These are phyloP conservation scores for Coemansia sp. DNA, from an alignment of 192 early-diverging fungal species.

Conservation along the genomic window DNA sequence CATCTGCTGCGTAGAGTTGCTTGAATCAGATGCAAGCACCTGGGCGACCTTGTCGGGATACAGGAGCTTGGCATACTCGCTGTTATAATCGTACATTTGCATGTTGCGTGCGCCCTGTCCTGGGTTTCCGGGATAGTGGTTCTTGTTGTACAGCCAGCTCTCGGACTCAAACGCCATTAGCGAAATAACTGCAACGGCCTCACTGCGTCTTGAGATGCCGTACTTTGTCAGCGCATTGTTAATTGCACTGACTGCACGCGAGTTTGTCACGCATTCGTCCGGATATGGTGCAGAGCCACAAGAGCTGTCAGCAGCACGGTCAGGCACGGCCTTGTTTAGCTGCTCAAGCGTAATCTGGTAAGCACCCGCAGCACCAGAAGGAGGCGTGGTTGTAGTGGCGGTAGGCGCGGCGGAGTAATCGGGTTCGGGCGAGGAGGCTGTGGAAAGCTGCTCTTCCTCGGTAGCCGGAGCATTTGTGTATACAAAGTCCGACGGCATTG, in stretches of 20 bases:
- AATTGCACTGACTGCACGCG: slow-evolving; percentile 19
- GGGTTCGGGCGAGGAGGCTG: neutral
- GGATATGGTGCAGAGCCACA: neutral
- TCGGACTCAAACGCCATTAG: slow-evolving; percentile 38
- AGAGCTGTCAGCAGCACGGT: neutral
- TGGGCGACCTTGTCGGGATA: slow-evolving; percentile 9
- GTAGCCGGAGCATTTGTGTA: neutral
- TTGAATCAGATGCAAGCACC: neutral
- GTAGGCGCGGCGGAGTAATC: neutral
- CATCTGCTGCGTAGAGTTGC: neutral
- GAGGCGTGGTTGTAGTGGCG: neutral
- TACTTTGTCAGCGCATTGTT: slow-evolving; percentile 28
- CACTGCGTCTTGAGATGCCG: slow-evolving; percentile 23
- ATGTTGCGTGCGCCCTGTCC: slow-evolving; percentile 43
- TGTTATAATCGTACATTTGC: slow-evolving; percentile 29
- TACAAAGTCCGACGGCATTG: too few relatives aligned
- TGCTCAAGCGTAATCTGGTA: neutral
- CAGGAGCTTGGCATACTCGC: slow-evolving; percentile 28
- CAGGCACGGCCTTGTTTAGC: neutral
- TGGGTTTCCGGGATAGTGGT: slow-evolving; percentile 7
- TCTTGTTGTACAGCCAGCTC: slow-evolving; percentile 37
- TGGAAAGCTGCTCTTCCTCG: neutral
- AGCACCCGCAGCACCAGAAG: neutral
- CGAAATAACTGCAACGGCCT: slow-evolving; percentile 32
- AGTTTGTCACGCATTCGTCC: slow-evolving; percentile 21